These are phyloP conservation scores for Nigrospora sphaerica DNA, from an alignment of 2,329 filamentous ascomycete genomes.

Conservation along the genomic window DNA sequence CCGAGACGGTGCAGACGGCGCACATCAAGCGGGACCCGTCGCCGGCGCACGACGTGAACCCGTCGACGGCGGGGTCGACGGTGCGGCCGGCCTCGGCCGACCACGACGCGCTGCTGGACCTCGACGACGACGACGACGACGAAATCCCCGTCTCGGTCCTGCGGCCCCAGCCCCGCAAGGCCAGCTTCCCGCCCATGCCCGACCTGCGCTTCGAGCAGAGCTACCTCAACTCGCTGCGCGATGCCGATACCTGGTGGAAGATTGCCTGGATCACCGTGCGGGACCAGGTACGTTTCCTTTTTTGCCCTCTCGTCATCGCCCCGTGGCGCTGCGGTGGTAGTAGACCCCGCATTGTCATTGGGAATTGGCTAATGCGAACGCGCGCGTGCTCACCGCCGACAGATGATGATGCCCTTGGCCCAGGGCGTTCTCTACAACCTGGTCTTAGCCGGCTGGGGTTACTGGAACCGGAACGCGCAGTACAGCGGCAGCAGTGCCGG, in stretches of 20 bases:
- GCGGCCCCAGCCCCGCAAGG: constrained; percentile 33
- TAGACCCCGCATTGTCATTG: too few species aligned
- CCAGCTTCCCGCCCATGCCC: constrained; percentile 56
- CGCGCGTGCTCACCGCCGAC: neutral
- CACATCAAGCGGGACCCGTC: constrained; percentile 70
- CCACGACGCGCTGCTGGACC: constrained; percentile 24
- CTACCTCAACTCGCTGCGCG: constrained; percentile 83
- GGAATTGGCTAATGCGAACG: too few species aligned
- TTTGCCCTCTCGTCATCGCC: neutral
- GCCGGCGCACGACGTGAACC: constrained; percentile 68
- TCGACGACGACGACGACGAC: constrained; percentile 48
- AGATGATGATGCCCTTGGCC: constrained; percentile 79
- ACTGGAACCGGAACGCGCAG: constrained; percentile 76
- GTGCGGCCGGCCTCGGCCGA: constrained; percentile 35
- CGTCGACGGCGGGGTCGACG: constrained; percentile 64
- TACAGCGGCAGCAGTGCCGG: constrained; percentile 72
- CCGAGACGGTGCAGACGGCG: constrained; percentile 73
- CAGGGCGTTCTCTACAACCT: constrained; percentile 90
- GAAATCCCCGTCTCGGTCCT: constrained; percentile 65
- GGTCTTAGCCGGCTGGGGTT: constrained; percentile 76
- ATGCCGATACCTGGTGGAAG: constrained; percentile 71
- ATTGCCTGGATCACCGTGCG: constrained; percentile 77
- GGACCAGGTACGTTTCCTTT: constrained; percentile 62
- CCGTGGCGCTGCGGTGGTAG: too few species aligned
- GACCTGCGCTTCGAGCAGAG: constrained; percentile 97